Percentiles rank a stretch among this genome's conserved stretches.
These are phyloP conservation scores for Mrakia gelida DNA, from an alignment of 768 basidiomycete genomes.

Conservation along the genomic window DNA sequence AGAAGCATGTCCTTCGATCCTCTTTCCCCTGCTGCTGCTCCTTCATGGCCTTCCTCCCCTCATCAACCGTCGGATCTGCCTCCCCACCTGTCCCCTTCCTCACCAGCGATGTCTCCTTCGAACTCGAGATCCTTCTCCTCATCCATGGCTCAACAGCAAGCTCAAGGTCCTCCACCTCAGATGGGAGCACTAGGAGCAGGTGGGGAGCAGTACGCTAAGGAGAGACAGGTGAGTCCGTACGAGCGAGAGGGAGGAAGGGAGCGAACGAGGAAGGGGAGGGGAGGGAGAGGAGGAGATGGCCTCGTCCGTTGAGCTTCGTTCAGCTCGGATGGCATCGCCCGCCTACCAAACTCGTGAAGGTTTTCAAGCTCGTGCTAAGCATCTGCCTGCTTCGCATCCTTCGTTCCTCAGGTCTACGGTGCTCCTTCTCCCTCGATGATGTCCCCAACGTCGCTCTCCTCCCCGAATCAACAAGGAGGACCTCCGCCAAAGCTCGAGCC, in stretches of 20 bases:
- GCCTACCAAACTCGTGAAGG: neutral
- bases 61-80: constrained; percentile 28
- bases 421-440: constrained; percentile 22
- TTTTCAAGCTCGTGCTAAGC: neutral
- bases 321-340: neutral
- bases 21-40: neutral
- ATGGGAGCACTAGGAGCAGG: neutral
- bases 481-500: constrained; percentile 25
- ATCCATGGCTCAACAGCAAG: constrained; percentile 20
- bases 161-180: neutral
- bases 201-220: constrained; percentile 8
- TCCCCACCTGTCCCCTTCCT: constrained; percentile 22
- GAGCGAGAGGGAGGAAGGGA: neutral
- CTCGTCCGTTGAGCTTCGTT: too few species aligned
- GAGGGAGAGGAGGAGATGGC: neutral
- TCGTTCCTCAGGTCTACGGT: constrained; percentile 18
- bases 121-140: constrained; percentile 1
- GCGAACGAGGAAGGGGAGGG: neutral
- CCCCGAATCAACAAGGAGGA: neutral
- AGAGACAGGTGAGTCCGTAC: constrained; percentile 5
- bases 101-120: constrained; percentile 18
- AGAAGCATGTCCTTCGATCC: neutral
- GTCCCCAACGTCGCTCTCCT: constrained; percentile 17
- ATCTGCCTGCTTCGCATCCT: too few species aligned
- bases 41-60: constrained; percentile 28